These are phyloP conservation scores for Xylariomycetidae sp. DNA, from an alignment of 2,329 filamentous ascomycete genomes.

Conservation along the genomic window DNA sequence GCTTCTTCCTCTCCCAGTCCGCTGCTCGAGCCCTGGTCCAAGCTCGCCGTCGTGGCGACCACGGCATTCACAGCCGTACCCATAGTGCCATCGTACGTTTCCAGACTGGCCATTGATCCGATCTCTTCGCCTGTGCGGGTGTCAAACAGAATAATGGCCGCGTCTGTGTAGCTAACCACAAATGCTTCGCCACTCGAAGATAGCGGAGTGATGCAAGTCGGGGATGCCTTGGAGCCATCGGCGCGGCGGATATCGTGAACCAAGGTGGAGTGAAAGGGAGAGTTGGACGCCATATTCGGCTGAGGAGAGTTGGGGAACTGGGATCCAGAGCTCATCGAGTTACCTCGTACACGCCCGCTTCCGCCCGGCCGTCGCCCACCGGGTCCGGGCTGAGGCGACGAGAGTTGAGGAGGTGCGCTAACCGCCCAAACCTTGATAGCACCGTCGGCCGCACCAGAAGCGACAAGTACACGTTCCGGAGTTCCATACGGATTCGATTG, in stretches of 20 bases:
- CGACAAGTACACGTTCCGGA: slow-evolving; percentile 81
- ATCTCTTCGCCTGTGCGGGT: slow-evolving; percentile 88
- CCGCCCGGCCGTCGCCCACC: slow-evolving; percentile 49
- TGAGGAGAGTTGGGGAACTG: slow-evolving; percentile 88
- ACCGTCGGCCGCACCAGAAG: slow-evolving; percentile 85
- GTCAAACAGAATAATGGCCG: slow-evolving; percentile 85
- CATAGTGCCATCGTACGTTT: slow-evolving; percentile 82
- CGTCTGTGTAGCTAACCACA: slow-evolving; percentile 88
- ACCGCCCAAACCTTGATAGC: slow-evolving; percentile 92
- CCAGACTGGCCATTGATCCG: slow-evolving; percentile 84
- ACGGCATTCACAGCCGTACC: slow-evolving; percentile 83
- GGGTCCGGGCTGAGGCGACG: slow-evolving; percentile 67
- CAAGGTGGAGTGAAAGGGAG: slow-evolving; percentile 81
- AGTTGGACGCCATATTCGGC: slow-evolving; percentile 76
- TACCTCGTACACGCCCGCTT: slow-evolving; percentile 72
- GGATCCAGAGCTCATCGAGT: slow-evolving; percentile 91
- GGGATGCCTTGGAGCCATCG: slow-evolving; percentile 62
- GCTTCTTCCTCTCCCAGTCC: slow-evolving; percentile 68
- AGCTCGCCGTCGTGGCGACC: slow-evolving; percentile 75
- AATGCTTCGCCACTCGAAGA: slow-evolving; percentile 78
- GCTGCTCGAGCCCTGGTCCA: slow-evolving; percentile 61
- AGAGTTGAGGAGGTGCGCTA: slow-evolving; percentile 79
- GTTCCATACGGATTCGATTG: slow-evolving; percentile 68
- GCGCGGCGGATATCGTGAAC: slow-evolving; percentile 77
- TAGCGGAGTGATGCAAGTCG: slow-evolving; percentile 90